A percentile compares a stretch with the other conserved stretches of the same genome.
phyloP scores from a whole-genome alignment of 2,329 filamentous ascomycete species.

The Colletotrichum sp. region DNA sequence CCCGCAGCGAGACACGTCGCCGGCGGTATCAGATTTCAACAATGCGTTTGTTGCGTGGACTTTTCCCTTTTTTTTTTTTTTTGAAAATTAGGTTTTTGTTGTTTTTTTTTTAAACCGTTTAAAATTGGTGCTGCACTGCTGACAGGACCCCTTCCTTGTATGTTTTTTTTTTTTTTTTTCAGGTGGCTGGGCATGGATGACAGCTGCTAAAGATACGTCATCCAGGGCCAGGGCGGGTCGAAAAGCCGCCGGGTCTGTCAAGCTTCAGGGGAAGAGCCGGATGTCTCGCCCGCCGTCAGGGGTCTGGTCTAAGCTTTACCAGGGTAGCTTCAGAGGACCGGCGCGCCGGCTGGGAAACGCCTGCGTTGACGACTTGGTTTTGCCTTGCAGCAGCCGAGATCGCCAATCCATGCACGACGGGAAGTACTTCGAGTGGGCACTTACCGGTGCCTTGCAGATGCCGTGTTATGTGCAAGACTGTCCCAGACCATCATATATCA shows the following conservation, averaged over 20 bases:
- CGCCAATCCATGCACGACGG: background rate
- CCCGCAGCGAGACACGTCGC: conserved; percentile 10
- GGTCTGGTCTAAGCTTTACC: background rate
- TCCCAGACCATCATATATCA: background rate
- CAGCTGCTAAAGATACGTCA: background rate
- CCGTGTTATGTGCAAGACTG: background rate
- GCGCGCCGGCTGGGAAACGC: background rate
- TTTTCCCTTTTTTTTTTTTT: too few species aligned
- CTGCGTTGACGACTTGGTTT: background rate
- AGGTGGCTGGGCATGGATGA: background rate
- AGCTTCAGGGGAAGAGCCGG: background rate
- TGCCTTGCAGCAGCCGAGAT: background rate
- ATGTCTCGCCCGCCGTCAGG: conserved; percentile 1
- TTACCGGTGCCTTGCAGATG: background rate
- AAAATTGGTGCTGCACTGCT: background rate
- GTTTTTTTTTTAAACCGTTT: too few species aligned
- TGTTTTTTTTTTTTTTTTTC: background rate
- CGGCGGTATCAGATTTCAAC: background rate
- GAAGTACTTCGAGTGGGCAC: background rate
- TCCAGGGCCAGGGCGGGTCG: background rate
- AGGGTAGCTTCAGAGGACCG: background rate
- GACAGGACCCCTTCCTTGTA: background rate
- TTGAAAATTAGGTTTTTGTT: too few species aligned
- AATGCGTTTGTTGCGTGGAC: background rate
- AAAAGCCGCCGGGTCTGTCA: background rate